Evolutionary conservation across 768 basidiomycete species (phyloP).

Genomic region (Podaxis sp.): DNA sequence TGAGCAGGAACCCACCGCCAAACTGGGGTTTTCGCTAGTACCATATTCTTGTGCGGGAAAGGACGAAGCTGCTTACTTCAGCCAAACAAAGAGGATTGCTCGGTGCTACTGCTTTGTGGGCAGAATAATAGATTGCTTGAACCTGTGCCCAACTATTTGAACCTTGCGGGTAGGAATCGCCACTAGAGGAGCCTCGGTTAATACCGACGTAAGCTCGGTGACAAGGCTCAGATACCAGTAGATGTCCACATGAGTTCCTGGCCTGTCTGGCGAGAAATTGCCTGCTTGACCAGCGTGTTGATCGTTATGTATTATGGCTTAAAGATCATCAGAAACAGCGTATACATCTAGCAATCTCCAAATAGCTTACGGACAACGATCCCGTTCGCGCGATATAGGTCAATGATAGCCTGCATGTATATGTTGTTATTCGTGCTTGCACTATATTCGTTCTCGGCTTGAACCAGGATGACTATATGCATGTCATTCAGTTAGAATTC

Average conservation of each 20-base stretch:
- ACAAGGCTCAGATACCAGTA: conserved; percentile 37
- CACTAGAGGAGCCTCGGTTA: conserved; percentile 27
- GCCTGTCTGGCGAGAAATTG: conserved; percentile 49
- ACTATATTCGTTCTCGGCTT: conserved; percentile 59
- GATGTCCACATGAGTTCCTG: conserved; percentile 46
- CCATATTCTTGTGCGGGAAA: not conserved
- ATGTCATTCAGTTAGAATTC: not conserved
- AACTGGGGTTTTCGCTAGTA: conserved; percentile 32
- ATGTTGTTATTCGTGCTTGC: conserved; percentile 39
- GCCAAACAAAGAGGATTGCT: conserved; percentile 51
- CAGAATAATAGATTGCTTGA: conserved; percentile 47
- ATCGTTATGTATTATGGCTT: conserved; percentile 51
- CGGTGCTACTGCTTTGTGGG: conserved; percentile 41
- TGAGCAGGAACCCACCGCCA: conserved; percentile 47
- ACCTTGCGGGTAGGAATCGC: conserved; percentile 54
- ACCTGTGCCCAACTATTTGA: conserved; percentile 48
- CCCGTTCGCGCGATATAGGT: conserved; percentile 44
- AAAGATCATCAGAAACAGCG: not conserved
- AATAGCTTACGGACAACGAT: conserved; percentile 43
- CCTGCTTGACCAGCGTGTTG: conserved; percentile 47
- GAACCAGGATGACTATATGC: conserved; percentile 42
- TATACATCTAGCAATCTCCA: not conserved
- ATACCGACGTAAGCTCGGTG: not conserved
- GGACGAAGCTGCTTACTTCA: conserved; percentile 31
- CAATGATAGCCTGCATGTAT: conserved; percentile 51